Conservation (phyloP, 768 basidiomycete genomes). For the Mycena galopus region DNA sequence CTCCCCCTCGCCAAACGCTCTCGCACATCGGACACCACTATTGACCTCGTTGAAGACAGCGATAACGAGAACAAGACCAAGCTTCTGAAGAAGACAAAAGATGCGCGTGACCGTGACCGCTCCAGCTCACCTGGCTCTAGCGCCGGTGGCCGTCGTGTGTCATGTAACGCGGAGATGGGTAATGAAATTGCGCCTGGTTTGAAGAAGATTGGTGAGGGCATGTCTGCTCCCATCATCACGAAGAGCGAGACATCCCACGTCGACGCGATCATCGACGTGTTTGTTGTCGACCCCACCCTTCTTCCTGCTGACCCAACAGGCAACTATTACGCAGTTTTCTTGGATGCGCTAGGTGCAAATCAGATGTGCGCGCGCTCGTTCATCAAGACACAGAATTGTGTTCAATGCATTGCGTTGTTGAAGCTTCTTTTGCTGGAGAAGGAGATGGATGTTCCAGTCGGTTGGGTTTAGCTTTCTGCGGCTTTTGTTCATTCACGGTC, state of each 20-base stretch:
- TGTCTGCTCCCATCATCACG: constrained; percentile 19
- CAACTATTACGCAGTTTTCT: constrained; percentile 1
- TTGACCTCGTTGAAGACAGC: not conserved
- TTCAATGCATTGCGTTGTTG: constrained; percentile 13
- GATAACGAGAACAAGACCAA: not conserved
- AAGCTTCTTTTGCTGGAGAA: constrained; percentile 10
- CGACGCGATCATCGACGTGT: constrained; percentile 4
- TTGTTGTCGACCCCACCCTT: constrained; percentile 17
- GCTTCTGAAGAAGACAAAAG: too few species aligned
- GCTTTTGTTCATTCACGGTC: not conserved
- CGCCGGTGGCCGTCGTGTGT: not conserved
- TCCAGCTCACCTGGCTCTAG: constrained; percentile 1
- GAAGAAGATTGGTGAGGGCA: not conserved
- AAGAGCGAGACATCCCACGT: constrained; percentile 20
- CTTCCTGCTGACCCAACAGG: constrained; percentile 11
- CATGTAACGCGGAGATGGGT: constrained; percentile 6
- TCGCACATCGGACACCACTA: not conserved
- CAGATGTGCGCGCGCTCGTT: constrained; percentile 10
- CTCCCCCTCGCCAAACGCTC: not conserved
- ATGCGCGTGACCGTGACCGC: not conserved
- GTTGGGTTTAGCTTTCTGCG: not conserved
- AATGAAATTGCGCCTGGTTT: constrained; percentile 16
- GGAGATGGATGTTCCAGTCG: not conserved
- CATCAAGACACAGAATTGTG: not conserved
- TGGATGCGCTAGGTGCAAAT: not conserved